These are phyloP conservation scores for Ophiostoma piceae DNA, from an alignment of 2,329 filamentous ascomycete species.

Conservation along the genomic window DNA sequence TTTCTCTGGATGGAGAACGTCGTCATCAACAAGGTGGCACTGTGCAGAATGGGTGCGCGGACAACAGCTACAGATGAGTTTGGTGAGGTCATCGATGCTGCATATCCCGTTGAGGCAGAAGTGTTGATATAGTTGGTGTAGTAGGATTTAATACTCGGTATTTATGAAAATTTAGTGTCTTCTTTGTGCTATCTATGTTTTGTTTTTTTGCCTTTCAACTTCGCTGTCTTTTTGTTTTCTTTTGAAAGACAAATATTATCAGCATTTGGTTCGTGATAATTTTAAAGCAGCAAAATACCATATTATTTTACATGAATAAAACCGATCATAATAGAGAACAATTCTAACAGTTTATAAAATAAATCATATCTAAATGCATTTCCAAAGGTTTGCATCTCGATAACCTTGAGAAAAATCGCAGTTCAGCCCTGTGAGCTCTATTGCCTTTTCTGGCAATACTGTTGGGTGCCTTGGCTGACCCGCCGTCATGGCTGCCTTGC, in stretches of 20 bases:
- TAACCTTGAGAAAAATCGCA: background rate
- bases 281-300: background rate
- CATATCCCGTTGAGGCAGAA: constrained; percentile 51
- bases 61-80: constrained; percentile 52
- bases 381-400: background rate
- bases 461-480: constrained; percentile 5
- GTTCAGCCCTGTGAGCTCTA: background rate
- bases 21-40: constrained; percentile 62
- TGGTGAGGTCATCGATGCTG: constrained; percentile 45
- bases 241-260: too few species aligned
- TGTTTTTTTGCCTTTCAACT: background rate
- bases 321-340: too few species aligned
- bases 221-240: background rate
- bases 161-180: background rate
- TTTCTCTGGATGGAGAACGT: constrained; percentile 67
- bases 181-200: constrained; percentile 13
- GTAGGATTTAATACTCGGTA: background rate
- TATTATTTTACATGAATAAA: background rate
- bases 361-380: background rate
- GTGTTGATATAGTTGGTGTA: constrained; percentile 29
- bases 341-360: background rate
- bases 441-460: background rate
- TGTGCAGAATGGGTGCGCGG: constrained; percentile 79
- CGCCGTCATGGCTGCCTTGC: background rate
- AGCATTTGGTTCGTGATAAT: too few species aligned